Percentiles rank a stretch among this genome's conserved stretches.
Conservation (phyloP, 768 basidiomycete genomes). For the Collybiopsis confluens region DNA sequence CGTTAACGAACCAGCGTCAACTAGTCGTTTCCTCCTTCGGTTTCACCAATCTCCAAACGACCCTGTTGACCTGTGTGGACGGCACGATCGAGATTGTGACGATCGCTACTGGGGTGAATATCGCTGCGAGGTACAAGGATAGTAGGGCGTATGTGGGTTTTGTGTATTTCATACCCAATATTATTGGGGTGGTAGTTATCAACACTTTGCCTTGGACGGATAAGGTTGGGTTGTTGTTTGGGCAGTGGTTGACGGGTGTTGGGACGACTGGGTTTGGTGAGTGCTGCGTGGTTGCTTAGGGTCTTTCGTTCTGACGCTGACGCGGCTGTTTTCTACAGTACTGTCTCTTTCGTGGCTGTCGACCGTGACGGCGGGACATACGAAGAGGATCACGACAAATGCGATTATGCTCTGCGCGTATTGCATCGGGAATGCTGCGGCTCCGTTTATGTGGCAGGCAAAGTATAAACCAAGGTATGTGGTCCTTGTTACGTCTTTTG, state of each 20-base stretch:
- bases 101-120: constrained; percentile 59
- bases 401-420: constrained; percentile 74
- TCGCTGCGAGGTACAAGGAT: constrained; percentile 54
- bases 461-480: constrained; percentile 64
- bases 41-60: constrained; percentile 60
- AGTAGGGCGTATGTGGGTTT: constrained; percentile 57
- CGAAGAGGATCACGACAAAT: constrained; percentile 66
- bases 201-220: constrained; percentile 65
- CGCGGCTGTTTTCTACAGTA: constrained; percentile 16
- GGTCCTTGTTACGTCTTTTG: background rate
- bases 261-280: constrained; percentile 51
- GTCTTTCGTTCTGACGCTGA: background rate
- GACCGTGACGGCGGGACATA: constrained; percentile 65
- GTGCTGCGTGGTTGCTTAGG: background rate
- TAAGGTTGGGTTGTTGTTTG: constrained; percentile 61
- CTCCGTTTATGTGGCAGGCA: constrained; percentile 72
- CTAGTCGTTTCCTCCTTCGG: constrained; percentile 66
- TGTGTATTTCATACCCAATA: constrained; percentile 60
- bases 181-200: constrained; percentile 59
- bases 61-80: constrained; percentile 63
- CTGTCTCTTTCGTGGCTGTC: constrained; percentile 65
- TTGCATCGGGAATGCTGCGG: constrained; percentile 54
- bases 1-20: constrained; percentile 24
- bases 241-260: constrained; percentile 48
- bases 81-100: constrained; percentile 63